Evolutionary conservation across 176 grass and related monocot species (phyloP), one percentile per base, ranked within the genome.

Genomic region (Musa acuminata): DNA sequence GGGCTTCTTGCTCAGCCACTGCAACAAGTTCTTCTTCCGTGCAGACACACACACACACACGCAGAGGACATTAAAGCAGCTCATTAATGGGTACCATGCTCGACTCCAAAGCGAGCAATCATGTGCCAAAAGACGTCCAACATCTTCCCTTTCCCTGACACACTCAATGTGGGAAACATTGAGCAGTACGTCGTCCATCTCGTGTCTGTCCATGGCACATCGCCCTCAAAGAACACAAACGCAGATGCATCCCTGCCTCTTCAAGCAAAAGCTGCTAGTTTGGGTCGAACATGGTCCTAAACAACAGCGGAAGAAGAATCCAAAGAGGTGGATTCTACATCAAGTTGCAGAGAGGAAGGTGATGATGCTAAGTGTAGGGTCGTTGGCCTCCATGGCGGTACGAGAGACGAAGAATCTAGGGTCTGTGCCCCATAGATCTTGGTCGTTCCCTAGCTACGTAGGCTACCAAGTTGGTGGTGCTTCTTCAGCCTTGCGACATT

Each of bases 61-160:
- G n/a, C n/a, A n/a, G n/a, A n/a, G n/a, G n/a, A n/a, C 8, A n/a
- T 8, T 26, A 3, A 16, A 25, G 23, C 49, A 58, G 24, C 23
- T 75, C 26, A 19, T 27, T 49, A 0, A 16, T 19, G 12, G 7
- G 52, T 21, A 7, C 55, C 24, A n/a, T 12, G 73, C 9, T 12
- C 29, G 11, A 57, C 17, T 65, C 14, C 55, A 75, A 75, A 62
- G 26, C 29, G 62, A 75, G 55, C 53, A 60, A 16, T 49, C 73
- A 75, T 75, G 73, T 75, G 73, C 54, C 16, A 75, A 75, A 75
- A 62, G 73, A 60, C 13, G 21, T 57, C 55, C 29, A 4, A 11
- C 19, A 49, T 60, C 26, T 10, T 6, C 14, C 52, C 25, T 62
- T 75, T 75, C 25, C 9, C 69, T 52, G 69, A 52, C 69, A 72